phyloP scores from a whole-genome alignment of 192 early-diverging fungal genomes.

The Lobosporangium transversale region DNA sequence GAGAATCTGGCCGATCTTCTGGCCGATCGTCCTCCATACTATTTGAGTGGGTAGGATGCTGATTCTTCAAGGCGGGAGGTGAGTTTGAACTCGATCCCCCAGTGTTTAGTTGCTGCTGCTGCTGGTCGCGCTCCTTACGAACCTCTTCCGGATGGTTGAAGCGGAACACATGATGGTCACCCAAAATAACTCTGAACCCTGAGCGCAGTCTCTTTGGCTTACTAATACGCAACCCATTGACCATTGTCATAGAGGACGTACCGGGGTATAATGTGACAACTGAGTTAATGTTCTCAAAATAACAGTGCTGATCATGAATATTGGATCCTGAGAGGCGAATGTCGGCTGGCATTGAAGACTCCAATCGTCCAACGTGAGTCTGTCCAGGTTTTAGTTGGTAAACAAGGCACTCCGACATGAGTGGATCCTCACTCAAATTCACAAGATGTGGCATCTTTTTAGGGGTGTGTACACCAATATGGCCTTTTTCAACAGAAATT shows the following conservation, averaged over 20 bases:
- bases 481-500: constrained; percentile 74
- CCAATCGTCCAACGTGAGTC: constrained; percentile 71
- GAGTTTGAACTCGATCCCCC: constrained; percentile 9
- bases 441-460: constrained; percentile 86
- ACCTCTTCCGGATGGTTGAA: constrained; percentile 88
- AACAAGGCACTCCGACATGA: constrained; percentile 91
- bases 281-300: constrained; percentile 72
- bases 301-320: constrained; percentile 75
- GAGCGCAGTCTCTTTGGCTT: constrained; percentile 68
- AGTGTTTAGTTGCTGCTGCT: constrained; percentile 4
- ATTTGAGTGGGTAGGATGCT: constrained; percentile 19
- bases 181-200: constrained; percentile 84
- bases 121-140: constrained; percentile 63
- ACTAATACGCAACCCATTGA: constrained; percentile 77
- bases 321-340: constrained; percentile 72
- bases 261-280: constrained; percentile 70
- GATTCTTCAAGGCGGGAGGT: constrained; percentile 12
- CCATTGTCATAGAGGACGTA: constrained; percentile 69
- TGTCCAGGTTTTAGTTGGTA: constrained; percentile 83
- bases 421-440: constrained; percentile 90
- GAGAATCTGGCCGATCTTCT: constrained; percentile 44
- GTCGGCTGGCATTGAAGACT: constrained; percentile 50
- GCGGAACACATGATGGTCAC: constrained; percentile 83
- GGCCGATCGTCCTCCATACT: constrained; percentile 44
- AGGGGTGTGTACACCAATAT: constrained; percentile 80